Percentiles rank a stretch among this genome's conserved stretches.
These are phyloP conservation scores for Nemania bipapillata DNA, from an alignment of 2,329 filamentous ascomycete species.

Conservation along the genomic window DNA sequence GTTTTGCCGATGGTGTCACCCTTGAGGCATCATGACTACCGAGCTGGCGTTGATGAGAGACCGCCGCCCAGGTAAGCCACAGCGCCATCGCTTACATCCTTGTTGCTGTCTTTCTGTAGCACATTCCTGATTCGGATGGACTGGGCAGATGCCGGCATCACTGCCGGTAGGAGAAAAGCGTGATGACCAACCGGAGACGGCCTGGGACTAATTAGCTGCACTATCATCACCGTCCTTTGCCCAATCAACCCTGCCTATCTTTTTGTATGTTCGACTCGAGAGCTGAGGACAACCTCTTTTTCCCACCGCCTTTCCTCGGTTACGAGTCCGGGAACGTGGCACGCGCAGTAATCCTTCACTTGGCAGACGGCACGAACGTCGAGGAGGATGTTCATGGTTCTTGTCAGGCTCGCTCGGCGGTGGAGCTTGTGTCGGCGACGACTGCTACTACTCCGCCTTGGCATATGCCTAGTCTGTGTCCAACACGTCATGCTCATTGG, in stretches of 20 bases:
- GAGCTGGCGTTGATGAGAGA: slow-evolving; percentile 5
- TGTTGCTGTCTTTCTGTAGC: not conserved
- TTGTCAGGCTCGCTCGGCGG: slow-evolving; percentile 12
- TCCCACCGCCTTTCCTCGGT: not conserved
- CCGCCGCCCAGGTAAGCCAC: not conserved
- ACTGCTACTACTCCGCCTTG: slow-evolving; percentile 47
- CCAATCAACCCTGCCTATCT: not conserved
- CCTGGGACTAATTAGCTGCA: slow-evolving; percentile 2
- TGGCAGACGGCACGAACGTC: slow-evolving; percentile 15
- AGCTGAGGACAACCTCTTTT: not conserved
- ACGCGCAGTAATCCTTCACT: slow-evolving; percentile 27
- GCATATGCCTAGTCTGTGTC: slow-evolving; percentile 34
- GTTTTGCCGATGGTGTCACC: slow-evolving; percentile 21
- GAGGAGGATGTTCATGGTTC: not conserved
- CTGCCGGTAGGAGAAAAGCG: not conserved
- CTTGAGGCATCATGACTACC: slow-evolving; percentile 15
- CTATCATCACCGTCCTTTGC: slow-evolving; percentile 5
- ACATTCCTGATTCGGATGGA: slow-evolving; percentile 28
- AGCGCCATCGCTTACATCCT: slow-evolving; percentile 26
- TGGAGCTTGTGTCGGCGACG: slow-evolving; percentile 40
- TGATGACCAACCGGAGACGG: not conserved
- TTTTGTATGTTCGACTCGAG: not conserved
- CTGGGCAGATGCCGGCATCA: not conserved
- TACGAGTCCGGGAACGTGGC: slow-evolving; percentile 4
- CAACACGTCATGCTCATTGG: slow-evolving; percentile 17